Percentiles rank a stretch among this genome's conserved stretches.
phyloP scores from a whole-genome alignment of 768 basidiomycete genomes.

The Suillus brevipes region DNA sequence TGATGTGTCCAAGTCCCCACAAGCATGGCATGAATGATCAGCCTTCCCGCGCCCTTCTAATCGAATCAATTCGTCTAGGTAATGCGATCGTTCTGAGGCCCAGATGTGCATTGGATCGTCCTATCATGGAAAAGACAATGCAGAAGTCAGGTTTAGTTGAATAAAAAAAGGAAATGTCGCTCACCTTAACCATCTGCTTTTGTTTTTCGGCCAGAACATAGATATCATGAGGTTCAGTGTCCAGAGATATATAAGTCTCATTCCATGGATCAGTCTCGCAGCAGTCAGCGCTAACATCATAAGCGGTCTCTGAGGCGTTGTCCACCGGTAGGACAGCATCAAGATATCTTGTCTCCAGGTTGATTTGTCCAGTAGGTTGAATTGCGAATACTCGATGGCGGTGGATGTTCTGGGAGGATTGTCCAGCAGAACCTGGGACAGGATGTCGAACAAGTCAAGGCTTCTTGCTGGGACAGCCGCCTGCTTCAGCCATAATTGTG shows the following conservation, averaged over 20 bases:
- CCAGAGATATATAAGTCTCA: neutral
- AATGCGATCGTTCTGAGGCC: conserved; percentile 1
- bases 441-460: neutral
- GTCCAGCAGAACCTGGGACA: neutral
- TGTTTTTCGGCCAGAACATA: neutral
- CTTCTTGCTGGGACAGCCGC: neutral
- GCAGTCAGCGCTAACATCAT: neutral
- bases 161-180: neutral
- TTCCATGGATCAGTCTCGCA: neutral
- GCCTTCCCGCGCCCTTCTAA: conserved; percentile 7
- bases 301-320: neutral
- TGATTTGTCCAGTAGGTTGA: neutral
- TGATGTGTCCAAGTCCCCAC: neutral
- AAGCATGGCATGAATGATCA: neutral
- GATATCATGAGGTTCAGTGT: neutral
- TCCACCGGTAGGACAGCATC: neutral
- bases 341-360: neutral
- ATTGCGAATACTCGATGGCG: neutral
- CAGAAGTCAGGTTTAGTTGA: neutral
- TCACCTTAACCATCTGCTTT: neutral
- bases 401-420: neutral
- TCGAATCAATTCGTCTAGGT: conserved; percentile 8
- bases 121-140: neutral
- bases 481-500: neutral
- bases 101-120: neutral